phyloP scores from a whole-genome alignment of 805 yeast species.

The Suhomyces faveliae region DNA sequence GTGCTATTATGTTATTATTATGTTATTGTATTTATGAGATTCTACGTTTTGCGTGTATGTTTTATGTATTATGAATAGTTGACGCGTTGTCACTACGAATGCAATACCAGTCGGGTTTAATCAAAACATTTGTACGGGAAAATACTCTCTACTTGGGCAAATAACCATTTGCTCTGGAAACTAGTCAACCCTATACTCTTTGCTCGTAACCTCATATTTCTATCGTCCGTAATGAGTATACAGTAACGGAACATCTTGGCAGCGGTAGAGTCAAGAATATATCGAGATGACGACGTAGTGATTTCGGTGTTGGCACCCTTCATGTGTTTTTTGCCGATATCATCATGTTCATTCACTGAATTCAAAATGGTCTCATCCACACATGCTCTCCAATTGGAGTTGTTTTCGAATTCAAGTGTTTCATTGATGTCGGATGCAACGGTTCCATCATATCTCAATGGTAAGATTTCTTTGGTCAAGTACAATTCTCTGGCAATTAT shows the following conservation, averaged over 20 bases:
- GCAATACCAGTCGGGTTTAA: conserved; percentile 16
- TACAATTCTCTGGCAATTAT: conserved; percentile 69
- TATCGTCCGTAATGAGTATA: conserved; percentile 69
- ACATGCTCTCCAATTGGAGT: conserved; percentile 67
- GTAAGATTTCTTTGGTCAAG: conserved; percentile 52
- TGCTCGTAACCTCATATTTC: conserved; percentile 67
- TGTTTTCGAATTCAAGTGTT: conserved; percentile 70
- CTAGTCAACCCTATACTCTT: conserved; percentile 54
- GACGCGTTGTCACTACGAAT: conserved; percentile 2
- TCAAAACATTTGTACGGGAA: conserved; percentile 54
- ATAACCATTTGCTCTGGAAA: conserved; percentile 61
- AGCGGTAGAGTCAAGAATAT: conserved; percentile 28
- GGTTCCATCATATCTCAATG: conserved; percentile 68
- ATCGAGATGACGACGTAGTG: conserved; percentile 13
- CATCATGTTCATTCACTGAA: conserved; percentile 45
- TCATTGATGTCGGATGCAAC: conserved; percentile 67
- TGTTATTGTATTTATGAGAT: no score
- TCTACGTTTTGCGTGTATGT: not conserved
- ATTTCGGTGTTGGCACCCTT: conserved; percentile 37
- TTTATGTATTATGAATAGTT: not conserved
- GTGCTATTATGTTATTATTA: not conserved
- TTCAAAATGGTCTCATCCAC: conserved; percentile 69
- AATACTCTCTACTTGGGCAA: conserved; percentile 47
- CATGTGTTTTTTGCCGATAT: conserved; percentile 36
- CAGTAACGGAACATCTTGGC: conserved; percentile 53